phyloP scores from a whole-genome alignment of 2,329 filamentous ascomycete genomes.

The Incumbomyces delicatus region DNA sequence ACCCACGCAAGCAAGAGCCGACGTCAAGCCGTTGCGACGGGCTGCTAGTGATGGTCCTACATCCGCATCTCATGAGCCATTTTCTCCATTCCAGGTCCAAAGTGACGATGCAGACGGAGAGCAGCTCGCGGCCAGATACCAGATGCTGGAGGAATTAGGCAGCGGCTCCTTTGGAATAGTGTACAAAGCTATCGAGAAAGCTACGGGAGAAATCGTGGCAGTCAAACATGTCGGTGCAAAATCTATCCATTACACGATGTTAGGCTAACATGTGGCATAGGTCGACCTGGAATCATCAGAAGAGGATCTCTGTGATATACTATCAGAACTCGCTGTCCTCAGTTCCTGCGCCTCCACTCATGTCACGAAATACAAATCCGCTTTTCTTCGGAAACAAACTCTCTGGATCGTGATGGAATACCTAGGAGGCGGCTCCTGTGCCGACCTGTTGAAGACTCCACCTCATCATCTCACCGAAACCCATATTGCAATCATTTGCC shows the following conservation, averaged over 20 bases:
- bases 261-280: constrained; percentile 37
- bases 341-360: constrained; percentile 86
- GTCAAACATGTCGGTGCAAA: constrained; percentile 74
- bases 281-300: constrained; percentile 98
- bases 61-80: constrained; percentile 4
- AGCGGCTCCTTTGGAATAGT: constrained; percentile 94
- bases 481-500: constrained; percentile 89
- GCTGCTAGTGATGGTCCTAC: constrained; percentile 7
- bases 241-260: background rate
- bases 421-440: constrained; percentile 84
- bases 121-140: constrained; percentile 59
- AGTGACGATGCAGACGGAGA: constrained; percentile 18
- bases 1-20: background rate
- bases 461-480: constrained; percentile 56
- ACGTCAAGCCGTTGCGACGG: constrained; percentile 3
- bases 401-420: constrained; percentile 99
- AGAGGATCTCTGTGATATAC: constrained; percentile 96
- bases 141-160: constrained; percentile 91
- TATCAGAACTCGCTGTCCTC: constrained; percentile 90
- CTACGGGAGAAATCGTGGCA: constrained; percentile 84
- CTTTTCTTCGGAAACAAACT: constrained; percentile 91
- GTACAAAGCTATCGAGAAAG: constrained; percentile 88
- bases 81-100: constrained; percentile 15
- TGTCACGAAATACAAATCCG: constrained; percentile 93
- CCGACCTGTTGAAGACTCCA: constrained; percentile 60